Conservation (phyloP, 2,329 filamentous ascomycete genomes). For the Emydomyces testavorans region DNA sequence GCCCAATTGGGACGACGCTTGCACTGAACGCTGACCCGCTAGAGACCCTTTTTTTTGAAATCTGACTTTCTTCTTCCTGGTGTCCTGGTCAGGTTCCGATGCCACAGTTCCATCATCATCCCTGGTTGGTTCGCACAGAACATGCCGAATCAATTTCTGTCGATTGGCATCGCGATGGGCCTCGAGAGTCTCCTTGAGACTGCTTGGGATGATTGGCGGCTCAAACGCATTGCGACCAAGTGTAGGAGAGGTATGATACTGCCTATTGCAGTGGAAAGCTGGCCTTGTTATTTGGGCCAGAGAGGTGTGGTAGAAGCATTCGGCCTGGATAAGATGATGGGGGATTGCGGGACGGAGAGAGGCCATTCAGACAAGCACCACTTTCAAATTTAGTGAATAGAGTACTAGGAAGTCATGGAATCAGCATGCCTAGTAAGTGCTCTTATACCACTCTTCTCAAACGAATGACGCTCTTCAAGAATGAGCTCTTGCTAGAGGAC, state of each 20-base stretch:
- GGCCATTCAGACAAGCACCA: neutral
- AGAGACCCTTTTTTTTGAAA: neutral
- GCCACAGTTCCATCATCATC: neutral
- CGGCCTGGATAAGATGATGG: neutral
- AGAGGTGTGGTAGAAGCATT: conserved; percentile 8
- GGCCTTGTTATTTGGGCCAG: conserved; percentile 7
- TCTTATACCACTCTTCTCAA: too few species aligned
- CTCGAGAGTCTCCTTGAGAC: conserved; percentile 26
- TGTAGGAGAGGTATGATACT: conserved; percentile 11
- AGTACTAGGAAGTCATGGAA: too few species aligned
- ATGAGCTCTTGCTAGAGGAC: too few species aligned
- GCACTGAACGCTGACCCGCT: neutral
- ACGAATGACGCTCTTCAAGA: too few species aligned
- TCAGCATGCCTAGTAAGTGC: too few species aligned
- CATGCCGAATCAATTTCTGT: conserved; percentile 4
- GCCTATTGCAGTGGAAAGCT: conserved; percentile 14
- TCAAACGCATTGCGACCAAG: conserved; percentile 2
- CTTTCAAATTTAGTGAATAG: too few species aligned
- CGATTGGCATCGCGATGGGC: conserved; percentile 27
- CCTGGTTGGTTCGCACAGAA: neutral
- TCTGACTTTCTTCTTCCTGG: neutral
- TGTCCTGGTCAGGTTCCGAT: neutral
- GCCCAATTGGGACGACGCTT: neutral
- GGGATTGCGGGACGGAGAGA: neutral
- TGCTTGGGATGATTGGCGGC: conserved; percentile 19